Base-by-base conservation (phyloP, 2,329 filamentous ascomycete species). In the Cercospora zeina region DNA sequence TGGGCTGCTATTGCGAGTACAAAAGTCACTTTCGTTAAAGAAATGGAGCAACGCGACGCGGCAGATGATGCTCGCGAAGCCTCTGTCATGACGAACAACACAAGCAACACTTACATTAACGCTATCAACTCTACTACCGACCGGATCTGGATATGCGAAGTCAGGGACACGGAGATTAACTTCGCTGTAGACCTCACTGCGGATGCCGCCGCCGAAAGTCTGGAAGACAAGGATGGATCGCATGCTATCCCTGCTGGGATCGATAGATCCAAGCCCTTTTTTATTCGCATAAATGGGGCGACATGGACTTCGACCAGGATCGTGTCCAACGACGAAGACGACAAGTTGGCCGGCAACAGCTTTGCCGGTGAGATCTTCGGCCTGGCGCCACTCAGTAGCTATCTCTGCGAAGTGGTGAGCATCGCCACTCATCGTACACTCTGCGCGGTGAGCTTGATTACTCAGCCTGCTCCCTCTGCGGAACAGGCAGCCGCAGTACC, bases 1-100 rank as follows among this genome's bases (percentile, higher is more conserved):
- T 97, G 93, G 93, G 91, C 93, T 67, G 93, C 93, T 53, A 85
- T 97, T 70, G 93, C 93, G 56, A 96, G 91, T 78, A 96, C 93
- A 73, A 97, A 97, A 82, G 93, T 97, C 74, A 93, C 95, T 70
- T 91, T 96, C 78, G 88, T 96, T 73, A 95, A 96, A 79, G 93
- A 77, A 80, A 84, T 81, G 75, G 81, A 83, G 77, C 85, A 96
- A 74, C 93, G 90, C 68, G 87, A 90, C 74, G 87, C 88, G 62
- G 84, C 88, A 63, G 85, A 85, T 59, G 89, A 92, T 77, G 88
- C 87, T 55, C 86, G 85, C 33, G 88, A 88, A 71, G 87, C 89
- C 68, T 88, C 90, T 73, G 87, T 87, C 70, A 90, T 87, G 72
- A 88, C 91, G 72, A 87, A 89, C 73, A 87, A 91, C 63, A 69